These are phyloP conservation scores for Rauvolfia tetraphylla DNA, from an alignment of 257 asterid genomes.

Conservation along the genomic window DNA sequence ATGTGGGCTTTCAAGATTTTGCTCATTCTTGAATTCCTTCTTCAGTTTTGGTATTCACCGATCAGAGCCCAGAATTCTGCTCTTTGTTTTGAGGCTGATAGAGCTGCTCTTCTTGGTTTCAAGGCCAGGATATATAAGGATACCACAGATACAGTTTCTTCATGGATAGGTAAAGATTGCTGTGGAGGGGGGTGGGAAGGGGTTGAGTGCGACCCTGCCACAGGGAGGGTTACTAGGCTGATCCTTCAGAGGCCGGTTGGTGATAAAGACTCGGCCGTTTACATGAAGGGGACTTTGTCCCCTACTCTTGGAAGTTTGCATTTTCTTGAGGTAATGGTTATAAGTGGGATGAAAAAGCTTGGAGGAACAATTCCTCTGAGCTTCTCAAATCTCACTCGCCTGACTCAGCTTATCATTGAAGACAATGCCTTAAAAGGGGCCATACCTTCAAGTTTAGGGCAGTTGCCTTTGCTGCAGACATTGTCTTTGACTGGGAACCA, in stretches of 20 bases:
- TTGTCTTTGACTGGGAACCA: slow-evolving; percentile 61
- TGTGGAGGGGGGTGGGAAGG: slow-evolving; percentile 98
- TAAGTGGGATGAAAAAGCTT: slow-evolving; percentile 74
- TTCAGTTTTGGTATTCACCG: slow-evolving; percentile 17
- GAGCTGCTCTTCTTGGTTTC: slow-evolving; percentile 73
- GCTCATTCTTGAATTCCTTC: slow-evolving; percentile 24
- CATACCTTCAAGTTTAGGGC: slow-evolving; percentile 54
- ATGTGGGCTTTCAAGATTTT: slow-evolving; percentile 46
- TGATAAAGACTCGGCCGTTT: slow-evolving; percentile 25
- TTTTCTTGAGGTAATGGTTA: slow-evolving; percentile 57
- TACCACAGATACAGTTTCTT: slow-evolving; percentile 59
- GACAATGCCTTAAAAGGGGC: slow-evolving; percentile 62
- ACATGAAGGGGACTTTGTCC: slow-evolving; percentile 72
- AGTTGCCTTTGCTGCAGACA: slow-evolving; percentile 45
- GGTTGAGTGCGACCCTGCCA: slow-evolving; percentile 54
- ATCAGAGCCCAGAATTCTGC: slow-evolving; percentile 11
- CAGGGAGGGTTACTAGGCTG: slow-evolving; percentile 59
- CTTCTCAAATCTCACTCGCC: slow-evolving; percentile 52
- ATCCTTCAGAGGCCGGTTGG: slow-evolving; percentile 53
- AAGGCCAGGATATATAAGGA: slow-evolving; percentile 62
- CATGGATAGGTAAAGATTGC: slow-evolving; percentile 77
- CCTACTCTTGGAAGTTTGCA: slow-evolving; percentile 52
- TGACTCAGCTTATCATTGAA: slow-evolving; percentile 69
- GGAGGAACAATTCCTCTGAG: slow-evolving; percentile 51
- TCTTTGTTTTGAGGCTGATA: slow-evolving; percentile 52